Conservation (phyloP, 345 rosid genomes). For the Populus alba region DNA sequence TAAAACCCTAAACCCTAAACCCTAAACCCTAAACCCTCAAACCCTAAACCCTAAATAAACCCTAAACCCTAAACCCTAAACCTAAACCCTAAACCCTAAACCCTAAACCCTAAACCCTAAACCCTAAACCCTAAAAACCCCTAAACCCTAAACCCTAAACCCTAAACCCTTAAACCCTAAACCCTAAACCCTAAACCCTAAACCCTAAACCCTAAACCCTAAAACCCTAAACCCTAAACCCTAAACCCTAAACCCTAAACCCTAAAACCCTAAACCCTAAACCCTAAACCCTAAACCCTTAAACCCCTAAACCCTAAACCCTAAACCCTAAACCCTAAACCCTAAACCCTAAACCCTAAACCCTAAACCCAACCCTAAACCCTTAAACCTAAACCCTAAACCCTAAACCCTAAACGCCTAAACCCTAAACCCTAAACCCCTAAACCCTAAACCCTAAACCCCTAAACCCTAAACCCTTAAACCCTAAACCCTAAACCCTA, state of each 20-base stretch:
- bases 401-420: constrained; percentile 19
- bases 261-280: constrained; percentile 20
- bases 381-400: constrained; percentile 26
- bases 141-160: constrained; percentile 32
- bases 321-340: constrained; percentile 23
- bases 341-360: constrained; percentile 28
- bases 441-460: constrained; percentile 20
- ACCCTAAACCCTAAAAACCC: constrained; percentile 35
- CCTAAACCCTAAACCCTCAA: constrained; percentile 25
- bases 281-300: constrained; percentile 19
- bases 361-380: constrained; percentile 22
- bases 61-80: constrained; percentile 28
- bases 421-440: no score
- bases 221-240: no score
- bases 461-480: no score
- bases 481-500: constrained; percentile 28
- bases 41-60: constrained; percentile 27
- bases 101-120: constrained; percentile 34
- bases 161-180: constrained; percentile 27
- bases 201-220: constrained; percentile 16
- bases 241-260: background rate
- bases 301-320: constrained; percentile 23
- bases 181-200: constrained; percentile 21
- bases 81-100: constrained; percentile 28
- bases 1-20: constrained; percentile 20